Base-by-base conservation (phyloP, 1,139 yeast genomes). In the Saccharomyces pastorianus region DNA sequence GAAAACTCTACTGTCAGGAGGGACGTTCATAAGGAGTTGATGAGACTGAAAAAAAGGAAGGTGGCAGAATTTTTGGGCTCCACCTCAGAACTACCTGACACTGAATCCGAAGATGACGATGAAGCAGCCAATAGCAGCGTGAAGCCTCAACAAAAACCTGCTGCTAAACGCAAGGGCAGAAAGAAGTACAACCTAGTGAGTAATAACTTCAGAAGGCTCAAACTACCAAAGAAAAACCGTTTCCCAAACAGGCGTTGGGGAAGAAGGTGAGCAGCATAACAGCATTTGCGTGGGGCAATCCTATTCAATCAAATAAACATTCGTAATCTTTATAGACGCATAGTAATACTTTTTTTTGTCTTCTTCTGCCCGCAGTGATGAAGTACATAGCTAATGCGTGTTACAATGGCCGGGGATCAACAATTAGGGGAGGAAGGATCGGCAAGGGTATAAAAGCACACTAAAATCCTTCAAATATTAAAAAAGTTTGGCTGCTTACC, bases 151-250 rank as follows among this genome's bases (percentile, higher is more conserved):
- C 14, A 29, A 28, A 49, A 51, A 20, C 46, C 48, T 17, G 17
- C 38, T 2, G 51, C 56, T 11, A 55, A 55, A 28, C 59, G 54
- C 29, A 59, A 55, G 41, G 56, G 64, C 47, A 61, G 59, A 25
- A 65, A 64, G 55, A 69, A 69, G 50, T 69, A 65, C 51, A 69
- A 68, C 49, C 56, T 64, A n/a, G 72, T 69, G 8, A 67, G 70
- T 52, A 65, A 68, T 51, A 69, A 69, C 53, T 69, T 67, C 57
- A 64, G 67, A 51, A 63, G 70, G 51, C 57, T 68, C 38, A 68
- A 66, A 50, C 53, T 69, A 17, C 70, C 69, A 3, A 61, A 53
- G 7, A 60, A 58, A 50, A 57, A 60, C 27, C 53, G 44, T 58
- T 57, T 48, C 56, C 58, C 52, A n/a, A 44, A 32, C 38, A 32